Evolutionary conservation across 2,329 filamentous ascomycete species (phyloP).

Genomic region (Pseudogymnoascus sp.): DNA sequence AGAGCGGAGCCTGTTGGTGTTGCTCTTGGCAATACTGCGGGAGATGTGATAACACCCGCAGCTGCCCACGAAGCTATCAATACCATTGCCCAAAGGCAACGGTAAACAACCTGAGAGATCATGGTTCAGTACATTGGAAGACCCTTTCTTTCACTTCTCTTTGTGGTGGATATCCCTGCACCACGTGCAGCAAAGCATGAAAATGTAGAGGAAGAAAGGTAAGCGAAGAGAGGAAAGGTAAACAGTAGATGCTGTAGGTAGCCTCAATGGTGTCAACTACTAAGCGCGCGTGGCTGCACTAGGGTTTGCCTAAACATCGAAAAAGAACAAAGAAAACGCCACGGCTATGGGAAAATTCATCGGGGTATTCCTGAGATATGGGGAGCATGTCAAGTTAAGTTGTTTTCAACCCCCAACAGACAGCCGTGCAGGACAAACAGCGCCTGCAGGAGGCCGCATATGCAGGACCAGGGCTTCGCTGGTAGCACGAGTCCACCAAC

Average conservation of each 20-base stretch:
- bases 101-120: background rate
- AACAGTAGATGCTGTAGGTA: background rate
- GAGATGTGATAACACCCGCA: background rate
- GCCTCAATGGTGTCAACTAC: background rate
- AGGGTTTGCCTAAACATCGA: background rate
- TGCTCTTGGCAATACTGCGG: background rate
- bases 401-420: background rate
- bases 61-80: background rate
- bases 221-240: background rate
- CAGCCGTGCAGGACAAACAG: background rate
- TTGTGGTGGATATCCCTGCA: background rate
- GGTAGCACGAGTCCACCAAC: background rate
- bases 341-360: background rate
- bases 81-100: background rate
- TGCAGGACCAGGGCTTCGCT: background rate
- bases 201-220: background rate
- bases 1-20: background rate
- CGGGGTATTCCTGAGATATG: background rate
- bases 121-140: background rate
- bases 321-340: background rate
- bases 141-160: background rate
- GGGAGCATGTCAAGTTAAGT: conserved; percentile 2
- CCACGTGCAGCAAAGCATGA: background rate
- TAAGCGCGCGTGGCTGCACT: background rate
- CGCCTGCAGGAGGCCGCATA: background rate